Conservation (phyloP, 352 stramenopile genomes). For the Phytophthora cryptogea region DNA sequence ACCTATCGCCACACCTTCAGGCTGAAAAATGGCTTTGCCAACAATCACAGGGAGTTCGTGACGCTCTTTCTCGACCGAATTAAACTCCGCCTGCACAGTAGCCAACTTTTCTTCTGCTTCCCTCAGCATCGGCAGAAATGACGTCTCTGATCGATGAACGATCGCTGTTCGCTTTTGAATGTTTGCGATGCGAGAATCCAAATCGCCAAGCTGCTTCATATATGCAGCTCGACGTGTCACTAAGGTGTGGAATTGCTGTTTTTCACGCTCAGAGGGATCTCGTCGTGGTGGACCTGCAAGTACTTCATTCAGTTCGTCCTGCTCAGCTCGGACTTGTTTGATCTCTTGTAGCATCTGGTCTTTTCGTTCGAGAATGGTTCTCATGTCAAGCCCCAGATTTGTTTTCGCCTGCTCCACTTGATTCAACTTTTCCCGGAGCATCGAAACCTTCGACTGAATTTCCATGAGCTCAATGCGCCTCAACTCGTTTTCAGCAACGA, state of each 20-base stretch:
- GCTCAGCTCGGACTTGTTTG: conserved; percentile 46
- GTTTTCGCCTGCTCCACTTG: conserved; percentile 46
- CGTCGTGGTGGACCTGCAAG: conserved; percentile 66
- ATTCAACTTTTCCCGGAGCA: conserved; percentile 60
- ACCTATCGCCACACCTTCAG: conserved; percentile 2
- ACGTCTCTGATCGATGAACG: conserved; percentile 39
- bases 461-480: conserved; percentile 57
- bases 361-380: conserved; percentile 56
- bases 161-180: conserved; percentile 58
- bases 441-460: conserved; percentile 50
- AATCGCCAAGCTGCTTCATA: conserved; percentile 54
- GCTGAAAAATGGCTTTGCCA: conserved; percentile 56
- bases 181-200: conserved; percentile 46
- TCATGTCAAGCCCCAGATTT: conserved; percentile 45
- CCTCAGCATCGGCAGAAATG: conserved; percentile 43
- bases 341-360: conserved; percentile 52
- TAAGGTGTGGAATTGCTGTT: conserved; percentile 61
- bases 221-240: conserved; percentile 46
- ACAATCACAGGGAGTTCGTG: conserved; percentile 63
- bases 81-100: conserved; percentile 33
- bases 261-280: conserved; percentile 64
- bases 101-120: conserved; percentile 29
- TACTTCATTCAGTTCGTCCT: conserved; percentile 48
- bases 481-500: conserved; percentile 53
- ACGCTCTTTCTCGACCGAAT: conserved; percentile 32